phyloP scores from a whole-genome alignment of 768 basidiomycete species.

The Kwoniella sp. region DNA sequence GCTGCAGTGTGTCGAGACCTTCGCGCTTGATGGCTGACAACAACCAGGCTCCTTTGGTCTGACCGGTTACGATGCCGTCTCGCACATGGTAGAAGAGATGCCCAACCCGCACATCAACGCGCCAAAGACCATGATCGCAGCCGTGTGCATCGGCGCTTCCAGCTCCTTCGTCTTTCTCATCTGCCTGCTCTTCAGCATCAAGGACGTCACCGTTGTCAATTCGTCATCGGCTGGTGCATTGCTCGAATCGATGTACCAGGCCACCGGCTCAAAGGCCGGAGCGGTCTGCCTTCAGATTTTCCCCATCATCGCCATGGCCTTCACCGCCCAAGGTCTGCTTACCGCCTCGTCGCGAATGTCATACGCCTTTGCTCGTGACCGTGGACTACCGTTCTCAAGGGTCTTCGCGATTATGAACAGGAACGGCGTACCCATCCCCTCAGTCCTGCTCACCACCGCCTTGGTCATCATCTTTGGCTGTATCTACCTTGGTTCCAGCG shows the following conservation, averaged over 20 bases:
- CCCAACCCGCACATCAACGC: slow-evolving; percentile 36
- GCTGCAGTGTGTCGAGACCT: not conserved
- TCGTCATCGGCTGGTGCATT: slow-evolving; percentile 29
- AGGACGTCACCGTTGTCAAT: slow-evolving; percentile 36
- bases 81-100: slow-evolving; percentile 46
- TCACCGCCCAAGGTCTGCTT: slow-evolving; percentile 40
- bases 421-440: slow-evolving; percentile 31
- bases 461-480: slow-evolving; percentile 41
- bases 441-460: slow-evolving; percentile 28
- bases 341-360: slow-evolving; percentile 39
- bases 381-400: slow-evolving; percentile 31
- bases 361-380: slow-evolving; percentile 35
- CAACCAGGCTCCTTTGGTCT: slow-evolving; percentile 33
- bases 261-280: slow-evolving; percentile 29
- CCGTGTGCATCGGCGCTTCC: slow-evolving; percentile 32
- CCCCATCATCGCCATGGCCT: slow-evolving; percentile 39
- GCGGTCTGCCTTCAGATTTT: slow-evolving; percentile 40
- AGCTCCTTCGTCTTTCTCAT: slow-evolving; percentile 37
- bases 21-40: not conserved
- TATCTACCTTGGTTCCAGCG: slow-evolving; percentile 36
- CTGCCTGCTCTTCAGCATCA: slow-evolving; percentile 34
- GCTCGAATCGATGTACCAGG: slow-evolving; percentile 39
- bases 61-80: slow-evolving; percentile 44
- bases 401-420: slow-evolving; percentile 27
- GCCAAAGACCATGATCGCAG: slow-evolving; percentile 33